Evolutionary conservation across 371 early-diverging fungal species (phyloP), one percentile per base, ranked within the genome.

Genomic region (Nosema muscidifuracis): DNA sequence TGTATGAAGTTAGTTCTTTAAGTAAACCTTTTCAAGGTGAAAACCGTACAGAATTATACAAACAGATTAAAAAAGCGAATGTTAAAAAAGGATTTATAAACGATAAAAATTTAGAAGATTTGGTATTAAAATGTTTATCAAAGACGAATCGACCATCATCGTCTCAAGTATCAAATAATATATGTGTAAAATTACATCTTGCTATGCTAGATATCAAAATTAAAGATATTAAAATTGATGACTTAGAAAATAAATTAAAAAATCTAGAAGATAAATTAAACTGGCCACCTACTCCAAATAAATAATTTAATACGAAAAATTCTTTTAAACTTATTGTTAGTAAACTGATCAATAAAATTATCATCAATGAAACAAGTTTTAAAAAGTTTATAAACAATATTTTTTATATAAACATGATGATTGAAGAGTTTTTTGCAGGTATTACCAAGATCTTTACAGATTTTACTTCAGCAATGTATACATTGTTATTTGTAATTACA

Each of bases 1-100:
- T 95, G 87, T 97, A 90, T 81, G 96, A 95, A 81, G 28, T 76
- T 18, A 24, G 53, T 16, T 36, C 28, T 4, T 34, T 71, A 42
- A 50, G 34, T 44, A 77, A 73, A 63, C 78, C 77, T 64, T 82
- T 80, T 69, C 20, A 36, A 33, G 75, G 76, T 6, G 70, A 62
- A 42, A 58, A 1, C 24, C 43, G 73, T 62, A 43, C 33, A 44
- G 64, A 71, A 16, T 64, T 80, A 15, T 74, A 50, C 20, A 40
- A 31, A n/a, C 16, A 58, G 9, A 78, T 80, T 18, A 16, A 63
- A 34, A 28, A 62, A 10, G 57, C 61, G 26, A 26, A 60, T 22
- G 66, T 78, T 43, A 18, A 44, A 42, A 30, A 7, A 2, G 53
- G 30, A 2, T 44, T 66, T 18, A 26, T 55, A 15, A 18, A 56